A percentile compares a stretch with the other conserved stretches of the same genome.
Conservation (phyloP, 257 asterid genomes). For the Fraxinus cuspidata region DNA sequence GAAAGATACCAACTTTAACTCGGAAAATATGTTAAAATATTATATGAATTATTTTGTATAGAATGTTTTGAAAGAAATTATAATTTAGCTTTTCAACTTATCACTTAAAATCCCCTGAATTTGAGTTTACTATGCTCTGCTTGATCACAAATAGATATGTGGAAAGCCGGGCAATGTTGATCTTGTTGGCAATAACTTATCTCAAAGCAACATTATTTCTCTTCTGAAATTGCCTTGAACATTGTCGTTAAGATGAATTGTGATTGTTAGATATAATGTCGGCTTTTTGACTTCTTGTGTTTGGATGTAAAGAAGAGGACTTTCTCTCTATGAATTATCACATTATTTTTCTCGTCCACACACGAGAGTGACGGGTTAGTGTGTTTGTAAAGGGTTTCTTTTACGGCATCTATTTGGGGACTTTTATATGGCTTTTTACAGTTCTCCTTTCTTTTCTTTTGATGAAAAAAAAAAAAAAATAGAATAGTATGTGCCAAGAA, state of each 20-base stretch:
- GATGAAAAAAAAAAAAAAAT: neutral
- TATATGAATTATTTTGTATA: too few species aligned
- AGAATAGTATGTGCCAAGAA: constrained; percentile 21
- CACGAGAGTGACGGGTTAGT: neutral
- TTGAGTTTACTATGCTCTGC: neutral
- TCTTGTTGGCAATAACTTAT: neutral
- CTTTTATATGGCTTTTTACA: constrained; percentile 18
- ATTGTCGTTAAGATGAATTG: neutral
- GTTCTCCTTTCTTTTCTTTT: constrained; percentile 10
- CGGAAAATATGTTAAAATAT: neutral
- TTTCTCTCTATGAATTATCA: neutral
- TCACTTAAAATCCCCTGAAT: neutral
- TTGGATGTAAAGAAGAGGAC: neutral
- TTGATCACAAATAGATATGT: neutral
- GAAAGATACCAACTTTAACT: neutral
- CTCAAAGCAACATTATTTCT: too few species aligned
- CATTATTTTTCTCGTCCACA: neutral
- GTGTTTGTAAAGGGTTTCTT: neutral
- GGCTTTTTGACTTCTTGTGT: neutral
- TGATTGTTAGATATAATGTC: neutral
- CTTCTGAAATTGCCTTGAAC: too few species aligned
- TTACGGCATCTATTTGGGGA: constrained; percentile 8
- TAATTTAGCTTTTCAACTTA: too few species aligned
- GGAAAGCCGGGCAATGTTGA: neutral
- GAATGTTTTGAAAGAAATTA: too few species aligned